Conservation (phyloP, 164 flowering plant genomes). For the Litsea cubeba region DNA sequence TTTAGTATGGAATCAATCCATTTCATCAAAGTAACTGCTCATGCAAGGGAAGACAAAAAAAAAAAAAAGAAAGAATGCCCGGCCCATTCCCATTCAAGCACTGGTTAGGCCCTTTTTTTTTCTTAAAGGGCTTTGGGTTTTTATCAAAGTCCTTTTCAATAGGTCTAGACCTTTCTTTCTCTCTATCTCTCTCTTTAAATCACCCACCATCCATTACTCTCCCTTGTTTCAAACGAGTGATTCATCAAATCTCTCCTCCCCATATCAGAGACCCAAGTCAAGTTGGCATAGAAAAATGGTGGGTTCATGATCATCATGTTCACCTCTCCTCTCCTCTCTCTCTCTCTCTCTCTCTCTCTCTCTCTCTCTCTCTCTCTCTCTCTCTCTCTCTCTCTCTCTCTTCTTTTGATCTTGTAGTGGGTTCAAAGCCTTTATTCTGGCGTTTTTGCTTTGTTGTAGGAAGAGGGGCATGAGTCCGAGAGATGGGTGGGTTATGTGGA, state of each 20-base stretch:
- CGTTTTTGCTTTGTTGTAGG: conserved; percentile 23
- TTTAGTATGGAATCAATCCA: background rate
- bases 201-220: conserved; percentile 19
- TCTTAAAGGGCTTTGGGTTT: background rate
- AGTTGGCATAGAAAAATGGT: conserved; percentile 32
- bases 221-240: conserved; percentile 9
- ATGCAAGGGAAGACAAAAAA: background rate
- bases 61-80: background rate
- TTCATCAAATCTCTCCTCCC: conserved; percentile 16
- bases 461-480: conserved; percentile 27
- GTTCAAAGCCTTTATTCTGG: background rate
- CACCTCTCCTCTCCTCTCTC: too few species aligned
- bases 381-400: background rate
- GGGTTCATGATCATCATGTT: conserved; percentile 18
- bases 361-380: background rate
- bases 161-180: conserved; percentile 12
- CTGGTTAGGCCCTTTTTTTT: background rate
- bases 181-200: conserved; percentile 29
- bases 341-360: too few species aligned
- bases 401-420: background rate
- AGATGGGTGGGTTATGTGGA: conserved; percentile 69
- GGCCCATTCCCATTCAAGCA: background rate
- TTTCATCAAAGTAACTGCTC: background rate
- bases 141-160: conserved; percentile 23
- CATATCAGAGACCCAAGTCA: conserved; percentile 12